Conservation (phyloP, 768 basidiomycete species). For the Russula virescens region DNA sequence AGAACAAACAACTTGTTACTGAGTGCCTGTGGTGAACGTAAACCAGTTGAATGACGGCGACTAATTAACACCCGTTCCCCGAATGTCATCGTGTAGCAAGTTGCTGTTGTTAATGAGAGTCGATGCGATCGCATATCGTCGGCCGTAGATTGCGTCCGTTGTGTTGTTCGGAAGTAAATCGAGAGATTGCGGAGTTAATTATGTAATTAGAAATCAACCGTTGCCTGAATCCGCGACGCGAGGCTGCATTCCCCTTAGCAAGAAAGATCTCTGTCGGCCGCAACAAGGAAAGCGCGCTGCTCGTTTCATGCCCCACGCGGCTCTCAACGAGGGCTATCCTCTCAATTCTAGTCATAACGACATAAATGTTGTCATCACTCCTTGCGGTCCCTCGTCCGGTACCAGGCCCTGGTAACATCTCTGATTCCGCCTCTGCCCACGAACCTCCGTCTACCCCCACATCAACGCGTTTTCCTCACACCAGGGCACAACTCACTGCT, state of each 20-base stretch:
- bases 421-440: conserved; percentile 19
- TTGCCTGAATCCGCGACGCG: too few relatives aligned
- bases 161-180: conserved; percentile 3
- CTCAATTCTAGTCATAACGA: conserved; percentile 23
- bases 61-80: too few relatives aligned
- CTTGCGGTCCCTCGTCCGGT: conserved; percentile 21
- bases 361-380: conserved; percentile 24
- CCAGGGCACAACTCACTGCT: conserved; percentile 70
- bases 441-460: conserved; percentile 8
- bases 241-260: background rate
- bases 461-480: conserved; percentile 64
- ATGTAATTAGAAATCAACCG: conserved; percentile 11
- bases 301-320: conserved; percentile 25
- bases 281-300: conserved; percentile 9
- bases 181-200: background rate
- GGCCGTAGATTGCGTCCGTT: too few relatives aligned
- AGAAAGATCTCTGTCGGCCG: conserved; percentile 2
- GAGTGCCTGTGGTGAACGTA: too few relatives aligned
- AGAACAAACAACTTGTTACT: too few relatives aligned
- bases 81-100: too few relatives aligned
- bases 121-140: too few relatives aligned
- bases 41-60: too few relatives aligned
- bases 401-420: conserved; percentile 19
- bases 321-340: conserved; percentile 25
- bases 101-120: too few relatives aligned